phyloP scores from a whole-genome alignment of 1,284 basidiomycete species.

The Ceratobasidium sp. region DNA sequence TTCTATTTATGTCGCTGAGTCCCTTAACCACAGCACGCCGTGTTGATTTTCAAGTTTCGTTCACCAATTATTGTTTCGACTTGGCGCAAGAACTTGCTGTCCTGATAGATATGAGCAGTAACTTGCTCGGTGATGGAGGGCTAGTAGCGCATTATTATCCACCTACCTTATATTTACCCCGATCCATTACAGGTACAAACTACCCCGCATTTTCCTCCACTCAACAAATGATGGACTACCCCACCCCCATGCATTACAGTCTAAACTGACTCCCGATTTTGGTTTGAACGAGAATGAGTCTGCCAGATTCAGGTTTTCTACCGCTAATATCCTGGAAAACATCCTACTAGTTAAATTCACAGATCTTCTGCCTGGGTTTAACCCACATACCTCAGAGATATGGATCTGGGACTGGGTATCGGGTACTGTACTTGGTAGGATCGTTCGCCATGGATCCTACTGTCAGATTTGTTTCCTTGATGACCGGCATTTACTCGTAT shows the following conservation, averaged over 20 bases:
- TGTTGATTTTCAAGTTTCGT: no score
- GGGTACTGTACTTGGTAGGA: no score
- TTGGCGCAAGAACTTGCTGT: no score
- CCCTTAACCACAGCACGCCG: not conserved
- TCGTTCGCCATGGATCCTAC: no score
- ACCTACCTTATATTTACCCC: no score
- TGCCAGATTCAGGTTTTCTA: no score
- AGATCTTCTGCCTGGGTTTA: no score
- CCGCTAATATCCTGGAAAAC: not conserved
- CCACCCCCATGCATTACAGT: not conserved
- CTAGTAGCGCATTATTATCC: not conserved
- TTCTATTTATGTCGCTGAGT: no score
- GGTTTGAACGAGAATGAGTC: not conserved
- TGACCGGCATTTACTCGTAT: not conserved
- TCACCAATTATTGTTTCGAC: no score
- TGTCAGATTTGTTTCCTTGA: no score
- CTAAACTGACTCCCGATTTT: not conserved
- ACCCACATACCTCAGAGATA: not conserved
- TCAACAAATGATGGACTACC: not conserved
- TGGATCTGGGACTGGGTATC: conserved; percentile 27
- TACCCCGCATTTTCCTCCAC: not conserved
- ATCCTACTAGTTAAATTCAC: not conserved
- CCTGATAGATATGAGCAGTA: no score
- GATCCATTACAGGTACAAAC: no score
- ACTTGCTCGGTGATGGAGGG: not conserved